Evolutionary conservation across 2,329 filamentous ascomycete genomes (phyloP).

Genomic region (Blastomyces silverae): DNA sequence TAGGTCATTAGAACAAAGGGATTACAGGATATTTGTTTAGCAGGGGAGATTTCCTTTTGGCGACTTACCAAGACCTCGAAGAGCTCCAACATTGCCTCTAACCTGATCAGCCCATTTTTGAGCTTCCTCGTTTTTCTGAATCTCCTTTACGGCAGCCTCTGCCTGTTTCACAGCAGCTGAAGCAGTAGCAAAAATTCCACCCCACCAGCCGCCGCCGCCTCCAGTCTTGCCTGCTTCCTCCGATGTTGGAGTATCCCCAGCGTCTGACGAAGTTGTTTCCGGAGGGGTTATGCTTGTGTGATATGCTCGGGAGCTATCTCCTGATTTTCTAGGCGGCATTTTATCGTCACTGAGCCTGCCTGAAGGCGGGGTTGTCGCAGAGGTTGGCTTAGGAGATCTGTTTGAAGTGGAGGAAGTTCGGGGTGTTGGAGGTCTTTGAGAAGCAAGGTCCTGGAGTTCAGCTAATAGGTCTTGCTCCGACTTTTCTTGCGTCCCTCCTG

Average conservation of each 20-base stretch:
- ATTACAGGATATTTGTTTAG: slow-evolving; percentile 13
- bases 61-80: slow-evolving; percentile 65
- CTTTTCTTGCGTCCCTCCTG: slow-evolving; percentile 21
- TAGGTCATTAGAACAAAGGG: slow-evolving; percentile 11
- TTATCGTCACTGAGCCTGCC: slow-evolving; percentile 61
- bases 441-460: slow-evolving; percentile 73
- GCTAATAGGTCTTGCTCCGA: slow-evolving; percentile 70
- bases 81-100: slow-evolving; percentile 73
- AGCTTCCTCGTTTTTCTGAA: slow-evolving; percentile 92
- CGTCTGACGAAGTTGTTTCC: slow-evolving; percentile 33
- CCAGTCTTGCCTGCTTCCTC: slow-evolving; percentile 47
- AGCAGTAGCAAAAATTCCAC: slow-evolving; percentile 74
- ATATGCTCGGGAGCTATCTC: slow-evolving; percentile 65
- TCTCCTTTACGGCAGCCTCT: slow-evolving; percentile 86
- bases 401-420: slow-evolving; percentile 49
- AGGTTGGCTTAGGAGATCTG: slow-evolving; percentile 49
- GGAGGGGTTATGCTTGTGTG: slow-evolving; percentile 66
- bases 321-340: slow-evolving; percentile 59
- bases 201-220: slow-evolving; percentile 80
- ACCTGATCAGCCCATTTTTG: slow-evolving; percentile 95
- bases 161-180: slow-evolving; percentile 72
- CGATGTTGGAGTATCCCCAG: slow-evolving; percentile 50
- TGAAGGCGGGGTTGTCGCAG: slow-evolving; percentile 46
- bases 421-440: slow-evolving; percentile 74
- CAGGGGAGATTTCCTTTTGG: neutral